A percentile compares a stretch with the other conserved stretches of the same genome.
Conservation (phyloP, 805 yeast species). For the Maudiozyma serrabonitensis region DNA sequence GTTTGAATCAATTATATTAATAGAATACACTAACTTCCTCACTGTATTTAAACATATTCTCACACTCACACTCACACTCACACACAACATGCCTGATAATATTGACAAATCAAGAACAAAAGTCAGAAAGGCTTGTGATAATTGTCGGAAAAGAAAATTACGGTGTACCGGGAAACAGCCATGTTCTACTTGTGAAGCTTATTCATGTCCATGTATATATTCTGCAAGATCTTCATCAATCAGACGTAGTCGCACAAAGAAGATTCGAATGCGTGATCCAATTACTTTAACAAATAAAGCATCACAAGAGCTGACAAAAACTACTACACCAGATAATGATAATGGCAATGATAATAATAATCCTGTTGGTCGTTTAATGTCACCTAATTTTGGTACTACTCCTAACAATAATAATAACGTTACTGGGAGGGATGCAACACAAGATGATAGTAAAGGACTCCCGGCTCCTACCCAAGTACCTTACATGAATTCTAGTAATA, state of each 20-base stretch:
- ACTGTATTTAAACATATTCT: not conserved
- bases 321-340: not conserved
- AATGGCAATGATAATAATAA: not conserved
- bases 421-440: not conserved
- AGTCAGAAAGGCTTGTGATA: constrained; percentile 22
- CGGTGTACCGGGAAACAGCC: constrained; percentile 28
- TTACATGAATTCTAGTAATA: not conserved
- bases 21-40: not conserved
- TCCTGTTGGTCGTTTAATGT: too few relatives aligned
- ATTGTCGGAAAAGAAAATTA: constrained; percentile 27
- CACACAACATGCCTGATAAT: not conserved
- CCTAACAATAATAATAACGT: not conserved
- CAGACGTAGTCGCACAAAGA: not conserved
- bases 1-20: too few relatives aligned
- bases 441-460: not conserved
- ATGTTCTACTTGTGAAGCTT: constrained; percentile 25
- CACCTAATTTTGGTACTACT: not conserved
- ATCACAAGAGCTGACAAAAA: not conserved
- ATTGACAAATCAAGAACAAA: constrained; percentile 4
- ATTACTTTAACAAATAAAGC: not conserved
- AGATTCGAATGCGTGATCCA: not conserved
- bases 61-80: too few relatives aligned
- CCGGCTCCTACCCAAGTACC: not conserved
- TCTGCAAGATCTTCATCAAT: not conserved
- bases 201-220: constrained; percentile 24